These are phyloP conservation scores for Cinchona pubescens DNA, from an alignment of 257 asterid species.

Conservation along the genomic window DNA sequence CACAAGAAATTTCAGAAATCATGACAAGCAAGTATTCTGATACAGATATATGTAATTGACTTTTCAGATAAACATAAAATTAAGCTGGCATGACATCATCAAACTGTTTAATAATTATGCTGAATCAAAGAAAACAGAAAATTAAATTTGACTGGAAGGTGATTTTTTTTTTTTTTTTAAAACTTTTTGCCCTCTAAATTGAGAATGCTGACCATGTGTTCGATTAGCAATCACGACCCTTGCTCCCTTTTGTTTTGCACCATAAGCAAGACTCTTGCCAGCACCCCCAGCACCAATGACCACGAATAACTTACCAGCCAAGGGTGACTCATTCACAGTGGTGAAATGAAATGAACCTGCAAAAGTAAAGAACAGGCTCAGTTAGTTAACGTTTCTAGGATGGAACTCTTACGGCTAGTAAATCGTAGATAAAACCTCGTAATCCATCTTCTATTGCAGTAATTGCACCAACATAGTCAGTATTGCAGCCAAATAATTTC, in stretches of 20 bases:
- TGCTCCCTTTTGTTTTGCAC: slow-evolving; percentile 96
- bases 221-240: slow-evolving; percentile 89
- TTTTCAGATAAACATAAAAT: neutral
- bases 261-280: slow-evolving; percentile 94
- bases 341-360: slow-evolving; percentile 39
- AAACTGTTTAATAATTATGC: neutral
- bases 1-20: neutral
- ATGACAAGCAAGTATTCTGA: slow-evolving; percentile 4
- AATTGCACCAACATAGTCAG: slow-evolving; percentile 94
- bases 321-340: slow-evolving; percentile 47
- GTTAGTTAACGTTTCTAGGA: slow-evolving; percentile 11
- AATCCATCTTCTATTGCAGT: slow-evolving; percentile 81
- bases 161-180: too few species aligned
- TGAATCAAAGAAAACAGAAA: neutral
- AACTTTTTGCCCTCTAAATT: neutral
- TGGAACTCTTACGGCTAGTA: slow-evolving; percentile 14
- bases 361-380: slow-evolving; percentile 12
- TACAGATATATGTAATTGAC: neutral
- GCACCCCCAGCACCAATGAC: slow-evolving; percentile 99
- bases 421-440: slow-evolving; percentile 51
- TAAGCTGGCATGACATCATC: neutral
- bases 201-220: slow-evolving; percentile 66
- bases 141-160: neutral
- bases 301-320: slow-evolving; percentile 75
- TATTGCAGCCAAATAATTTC: slow-evolving; percentile 84